A percentile compares a stretch with the other conserved stretches of the same genome.
Conservation (phyloP, 108 stramenopile species). For the Ochromonas danica region DNA sequence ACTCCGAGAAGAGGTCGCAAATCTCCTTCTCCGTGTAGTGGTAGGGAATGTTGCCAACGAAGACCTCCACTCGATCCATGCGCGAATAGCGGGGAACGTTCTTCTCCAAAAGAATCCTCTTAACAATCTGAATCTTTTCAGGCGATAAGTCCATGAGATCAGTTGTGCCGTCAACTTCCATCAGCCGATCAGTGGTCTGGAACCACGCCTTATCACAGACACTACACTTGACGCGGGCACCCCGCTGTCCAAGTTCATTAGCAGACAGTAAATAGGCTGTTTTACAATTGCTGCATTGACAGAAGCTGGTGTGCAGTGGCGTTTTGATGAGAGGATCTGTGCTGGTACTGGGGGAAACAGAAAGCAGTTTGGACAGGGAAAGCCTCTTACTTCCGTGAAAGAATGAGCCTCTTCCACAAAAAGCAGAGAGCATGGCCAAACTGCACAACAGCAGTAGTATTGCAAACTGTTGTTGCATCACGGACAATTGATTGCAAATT, state of each 20-base stretch:
- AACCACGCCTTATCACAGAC: slow-evolving; percentile 21
- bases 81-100: neutral
- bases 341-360: too few relatives aligned
- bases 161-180: neutral
- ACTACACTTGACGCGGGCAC: neutral
- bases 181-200: neutral
- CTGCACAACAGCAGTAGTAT: too few relatives aligned
- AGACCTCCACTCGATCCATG: neutral
- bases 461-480: too few relatives aligned
- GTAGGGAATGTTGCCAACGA: slow-evolving; percentile 1
- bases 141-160: neutral
- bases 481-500: too few relatives aligned
- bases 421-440: too few relatives aligned
- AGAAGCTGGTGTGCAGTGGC: too few relatives aligned
- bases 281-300: slow-evolving; percentile 3
- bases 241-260: neutral
- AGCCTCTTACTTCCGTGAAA: too few relatives aligned
- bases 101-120: neutral
- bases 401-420: too few relatives aligned
- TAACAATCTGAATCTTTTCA: neutral
- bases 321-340: too few relatives aligned
- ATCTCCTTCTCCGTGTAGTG: neutral
- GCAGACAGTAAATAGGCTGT: neutral
- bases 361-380: too few relatives aligned
- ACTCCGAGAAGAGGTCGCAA: neutral